Evolutionary conservation across 192 early-diverging fungal species (phyloP), one percentile per base, ranked within the genome.

Genomic region (Entomortierella chlamydospora): DNA sequence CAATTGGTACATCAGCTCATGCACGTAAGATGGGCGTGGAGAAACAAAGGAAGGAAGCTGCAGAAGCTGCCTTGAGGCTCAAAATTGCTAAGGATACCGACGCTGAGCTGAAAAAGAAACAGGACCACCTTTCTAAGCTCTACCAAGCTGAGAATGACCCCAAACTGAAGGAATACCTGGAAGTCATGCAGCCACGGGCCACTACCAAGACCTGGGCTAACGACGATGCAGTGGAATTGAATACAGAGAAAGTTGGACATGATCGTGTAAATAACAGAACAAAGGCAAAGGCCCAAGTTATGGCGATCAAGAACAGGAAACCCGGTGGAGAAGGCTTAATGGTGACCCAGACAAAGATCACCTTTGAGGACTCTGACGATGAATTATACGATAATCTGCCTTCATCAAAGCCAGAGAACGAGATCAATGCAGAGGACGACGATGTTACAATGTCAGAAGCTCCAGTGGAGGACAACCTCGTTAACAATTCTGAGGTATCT

Each of bases 181-280:
- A 95, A 67, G 94, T 97, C 12, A 96, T 98, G 95, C 73, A 90
- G 34, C 92, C 95, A 4, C 89, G 96, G 29, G 86, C 91, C 1
- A 88, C 85, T 26, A 87, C 87, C 55, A 87, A 89, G 68, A 94
- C 95, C 3, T 99, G 97, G 97, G 89, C 92, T 4, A 98, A 99
- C 82, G 96, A 99, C 60, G 96, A 98, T 71, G 83, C 79, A n/a
- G 71, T 81, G 0, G 71, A 72, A 20, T 37, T 81, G 25, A 76
- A 74, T 41, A 76, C 68, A 0, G 70, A 70, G n/a, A 70, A 82
- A 57, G 69, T 66, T 66, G 47, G 72, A 71, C 22, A 82, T 57
- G 17, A 83, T 29, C 30, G 62, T 37, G 54, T 55, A 41, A 63
- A 72, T 52, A 67, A 83, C 63, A 63, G 30, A 30, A 49, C 61